A percentile compares a stretch with the other conserved stretches of the same genome.
phyloP scores from a whole-genome alignment of 257 asterid genomes.

The Haberlea rhodopensis region DNA sequence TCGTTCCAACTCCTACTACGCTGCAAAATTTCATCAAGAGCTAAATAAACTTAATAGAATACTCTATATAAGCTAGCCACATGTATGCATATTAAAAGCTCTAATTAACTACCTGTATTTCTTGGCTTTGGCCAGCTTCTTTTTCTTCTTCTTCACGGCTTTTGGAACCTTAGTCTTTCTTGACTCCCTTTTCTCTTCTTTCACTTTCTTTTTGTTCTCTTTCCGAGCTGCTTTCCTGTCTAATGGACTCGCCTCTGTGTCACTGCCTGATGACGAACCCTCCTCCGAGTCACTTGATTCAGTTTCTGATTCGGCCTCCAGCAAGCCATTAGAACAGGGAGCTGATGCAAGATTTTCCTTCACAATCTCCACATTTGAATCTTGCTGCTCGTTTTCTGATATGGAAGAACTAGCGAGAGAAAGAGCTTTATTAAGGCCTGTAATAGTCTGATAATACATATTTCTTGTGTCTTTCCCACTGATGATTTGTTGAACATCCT shows the following conservation, averaged over 20 bases:
- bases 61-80: conserved; percentile 11
- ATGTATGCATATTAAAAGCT: not conserved
- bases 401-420: conserved; percentile 37
- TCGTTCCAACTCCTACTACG: not conserved
- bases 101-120: conserved; percentile 44
- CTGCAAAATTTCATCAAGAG: conserved; percentile 18
- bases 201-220: conserved; percentile 91
- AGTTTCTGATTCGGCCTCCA: conserved; percentile 34
- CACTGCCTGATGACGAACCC: conserved; percentile 44
- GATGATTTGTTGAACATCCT: conserved; percentile 71
- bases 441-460: conserved; percentile 79
- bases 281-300: conserved; percentile 42
- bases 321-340: conserved; percentile 10
- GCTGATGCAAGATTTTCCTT: conserved; percentile 19
- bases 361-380: conserved; percentile 24
- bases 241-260: conserved; percentile 36
- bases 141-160: conserved; percentile 83
- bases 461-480: conserved; percentile 77
- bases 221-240: conserved; percentile 76
- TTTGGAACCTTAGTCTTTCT: conserved; percentile 77
- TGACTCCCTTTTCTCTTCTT: conserved; percentile 88
- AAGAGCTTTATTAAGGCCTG: conserved; percentile 82
- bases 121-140: conserved; percentile 87
- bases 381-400: conserved; percentile 36
- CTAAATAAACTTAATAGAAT: not conserved